Evolutionary conservation across 352 stramenopile species (phyloP), one percentile per base, ranked within the genome.

Genomic region (Globisporangium irregulare): DNA sequence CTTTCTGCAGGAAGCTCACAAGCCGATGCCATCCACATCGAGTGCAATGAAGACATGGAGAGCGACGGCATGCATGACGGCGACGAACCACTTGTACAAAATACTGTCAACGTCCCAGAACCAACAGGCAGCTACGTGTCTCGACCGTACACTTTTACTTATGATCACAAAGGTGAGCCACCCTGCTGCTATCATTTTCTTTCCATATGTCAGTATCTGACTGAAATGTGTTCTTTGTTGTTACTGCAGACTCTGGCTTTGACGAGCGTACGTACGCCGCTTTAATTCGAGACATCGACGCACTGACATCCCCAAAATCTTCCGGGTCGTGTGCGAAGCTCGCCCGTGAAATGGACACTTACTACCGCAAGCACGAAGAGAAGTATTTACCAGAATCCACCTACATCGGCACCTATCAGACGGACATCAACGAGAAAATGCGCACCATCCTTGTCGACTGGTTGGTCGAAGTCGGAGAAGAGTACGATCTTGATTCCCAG

Each of bases 401-500:
- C 8, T 93, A 92, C 71, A 87, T 93, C 24, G 79, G 81, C 59
- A 77, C 73, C 1, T 75, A 88, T n/a, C 98, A 99, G 78, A 77
- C 89, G 57, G 97, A 99, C 74, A 99, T 99, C 73, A 99, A 99
- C 75, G 94, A 98, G 71, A 98, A 98, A 66, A 99, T 99, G 98
- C 87, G 98, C 64, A 97, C 97, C 15, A 99, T 99, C 69, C 87
- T 99, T 54, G 91, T 99, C 29, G 98, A 99, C 80, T 99, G 98
- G 98, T 90, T 99, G 7, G 94, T 99, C 22, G 88, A 96, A 69
- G 88, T 96, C 41, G 79, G 81, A 41, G 84, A 94, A 73, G 86
- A 96, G 73, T 96, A 94, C 67, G 82, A 94, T 59, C 76, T 96
- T 9, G 78, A 91, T 69, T 87, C 85, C 6, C 76, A 92, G 67